These are phyloP conservation scores for Penicillium digitatum DNA, from an alignment of 2,329 filamentous ascomycete genomes.

Conservation along the genomic window DNA sequence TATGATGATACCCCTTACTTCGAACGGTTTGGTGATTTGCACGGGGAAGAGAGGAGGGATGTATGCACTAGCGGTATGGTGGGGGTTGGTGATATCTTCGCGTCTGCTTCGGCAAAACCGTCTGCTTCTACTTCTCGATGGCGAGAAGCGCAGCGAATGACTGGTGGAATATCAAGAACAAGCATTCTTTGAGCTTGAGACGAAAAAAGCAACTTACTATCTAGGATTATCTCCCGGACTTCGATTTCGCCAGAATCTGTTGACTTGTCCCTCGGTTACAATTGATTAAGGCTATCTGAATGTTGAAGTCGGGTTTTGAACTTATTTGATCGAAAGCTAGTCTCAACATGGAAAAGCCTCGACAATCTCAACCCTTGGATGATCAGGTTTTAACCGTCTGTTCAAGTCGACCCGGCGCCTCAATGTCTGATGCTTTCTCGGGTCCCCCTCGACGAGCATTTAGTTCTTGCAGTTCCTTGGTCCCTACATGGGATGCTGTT, in stretches of 20 bases:
- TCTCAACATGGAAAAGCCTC: not conserved
- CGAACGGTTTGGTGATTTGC: conserved; percentile 7
- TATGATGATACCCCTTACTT: conserved; percentile 12
- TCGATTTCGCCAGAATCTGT: not conserved
- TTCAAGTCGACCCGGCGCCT: not conserved
- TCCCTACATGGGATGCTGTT: conserved; percentile 2
- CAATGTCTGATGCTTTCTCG: not conserved
- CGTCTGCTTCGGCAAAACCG: not conserved
- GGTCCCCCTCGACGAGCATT: not conserved
- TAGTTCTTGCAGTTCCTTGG: conserved; percentile 1
- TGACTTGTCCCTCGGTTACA: not conserved
- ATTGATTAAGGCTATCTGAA: not conserved
- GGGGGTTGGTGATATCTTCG: not conserved
- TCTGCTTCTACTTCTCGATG: not conserved
- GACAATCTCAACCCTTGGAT: not conserved
- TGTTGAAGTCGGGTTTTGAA: not conserved
- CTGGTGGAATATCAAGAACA: not conserved
- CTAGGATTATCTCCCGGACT: conserved; percentile 1
- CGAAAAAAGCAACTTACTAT: conserved; percentile 1
- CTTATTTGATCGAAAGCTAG: not conserved
- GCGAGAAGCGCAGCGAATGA: not conserved
- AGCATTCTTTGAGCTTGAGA: not conserved
- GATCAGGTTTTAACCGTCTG: not conserved
- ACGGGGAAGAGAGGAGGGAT: not conserved
- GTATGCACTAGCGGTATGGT: not conserved